These are phyloP conservation scores for Aspergillus unguis DNA, from an alignment of 2,329 filamentous ascomycete species.

Conservation along the genomic window DNA sequence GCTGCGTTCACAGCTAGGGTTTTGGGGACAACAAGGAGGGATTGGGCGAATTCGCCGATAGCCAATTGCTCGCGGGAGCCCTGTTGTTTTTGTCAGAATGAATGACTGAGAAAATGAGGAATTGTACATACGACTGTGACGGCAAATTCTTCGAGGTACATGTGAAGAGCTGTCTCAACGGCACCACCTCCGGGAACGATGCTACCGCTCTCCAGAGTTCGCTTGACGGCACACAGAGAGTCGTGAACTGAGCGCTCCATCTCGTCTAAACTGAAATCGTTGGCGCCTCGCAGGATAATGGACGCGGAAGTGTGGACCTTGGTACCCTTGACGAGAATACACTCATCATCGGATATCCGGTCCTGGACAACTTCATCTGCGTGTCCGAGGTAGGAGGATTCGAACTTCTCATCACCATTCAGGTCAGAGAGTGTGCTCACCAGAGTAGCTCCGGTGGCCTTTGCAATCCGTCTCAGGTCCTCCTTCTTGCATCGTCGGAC, in stretches of 20 bases:
- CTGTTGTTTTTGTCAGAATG: slow-evolving; percentile 31
- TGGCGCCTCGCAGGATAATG: slow-evolving; percentile 90
- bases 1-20: slow-evolving; percentile 95
- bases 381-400: slow-evolving; percentile 79
- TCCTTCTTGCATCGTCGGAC: slow-evolving; percentile 98
- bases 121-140: slow-evolving; percentile 73
- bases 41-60: slow-evolving; percentile 94
- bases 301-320: slow-evolving; percentile 93
- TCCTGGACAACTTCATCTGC: slow-evolving; percentile 98
- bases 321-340: slow-evolving; percentile 93
- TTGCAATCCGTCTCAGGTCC: slow-evolving; percentile 90
- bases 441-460: slow-evolving; percentile 89
- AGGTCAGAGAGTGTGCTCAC: slow-evolving; percentile 92
- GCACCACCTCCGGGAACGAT: slow-evolving; percentile 96
- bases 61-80: slow-evolving; percentile 94
- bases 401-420: slow-evolving; percentile 96
- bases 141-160: slow-evolving; percentile 98
- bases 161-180: slow-evolving; percentile 97
- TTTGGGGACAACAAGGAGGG: slow-evolving; percentile 91
- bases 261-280: slow-evolving; percentile 95
- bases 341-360: slow-evolving; percentile 97
- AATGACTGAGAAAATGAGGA: background rate
- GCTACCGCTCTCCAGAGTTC: slow-evolving; percentile 91
- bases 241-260: slow-evolving; percentile 99
- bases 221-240: slow-evolving; percentile 93